Evolutionary conservation across 2,329 filamentous ascomycete species (phyloP), one percentile per base, ranked within the genome.

Genomic region (Fusarium neocosmosporiellum): DNA sequence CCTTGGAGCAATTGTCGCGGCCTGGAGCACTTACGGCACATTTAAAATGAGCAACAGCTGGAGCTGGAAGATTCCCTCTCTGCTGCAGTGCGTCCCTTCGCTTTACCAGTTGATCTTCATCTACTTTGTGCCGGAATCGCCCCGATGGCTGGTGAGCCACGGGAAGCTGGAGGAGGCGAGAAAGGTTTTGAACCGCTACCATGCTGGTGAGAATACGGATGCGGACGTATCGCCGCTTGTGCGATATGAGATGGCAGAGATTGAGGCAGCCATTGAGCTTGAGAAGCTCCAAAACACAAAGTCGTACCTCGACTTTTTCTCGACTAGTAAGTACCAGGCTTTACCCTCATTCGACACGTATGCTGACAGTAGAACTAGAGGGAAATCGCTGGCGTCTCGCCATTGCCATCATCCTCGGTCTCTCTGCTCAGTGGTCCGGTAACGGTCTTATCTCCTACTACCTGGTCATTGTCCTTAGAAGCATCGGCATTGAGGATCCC

Each of bases 1-100:
- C 7, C 55, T 69, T 10, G 66, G 66, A 9, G 34, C 55, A 22
- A 57, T 68, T 24, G 39, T 65, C 11, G 61, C 66, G n/a, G 65
- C 65, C 1, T 54, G 41, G 41, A 34, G 34, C 2, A 64, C 54
- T 8, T 67, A 64, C 7, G 65, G 60, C 18, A 64, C 59, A 2
- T 59, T 58, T 2, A 58, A 59, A 9, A 53, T 67, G 34, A 24
- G 31, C 20, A 54, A 31, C 43, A 67, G 43, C 29, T 67, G 60
- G 59, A 48, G 53, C 8, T 67, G 65, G 65, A 34, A 60, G 31
- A 54, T 67, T 5, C 65, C 65, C 2, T 59, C 54, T 6, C 46
- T 64, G 1, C 59, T 67, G 0, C 65, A 67, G 22, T 54, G 33
- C n/a, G n/a, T 57, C 5, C 31, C 58, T 7, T 36, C 54, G 13